Evolutionary conservation across 345 rosid genomes (phyloP).

Genomic region (Microthlaspi erraticum): DNA sequence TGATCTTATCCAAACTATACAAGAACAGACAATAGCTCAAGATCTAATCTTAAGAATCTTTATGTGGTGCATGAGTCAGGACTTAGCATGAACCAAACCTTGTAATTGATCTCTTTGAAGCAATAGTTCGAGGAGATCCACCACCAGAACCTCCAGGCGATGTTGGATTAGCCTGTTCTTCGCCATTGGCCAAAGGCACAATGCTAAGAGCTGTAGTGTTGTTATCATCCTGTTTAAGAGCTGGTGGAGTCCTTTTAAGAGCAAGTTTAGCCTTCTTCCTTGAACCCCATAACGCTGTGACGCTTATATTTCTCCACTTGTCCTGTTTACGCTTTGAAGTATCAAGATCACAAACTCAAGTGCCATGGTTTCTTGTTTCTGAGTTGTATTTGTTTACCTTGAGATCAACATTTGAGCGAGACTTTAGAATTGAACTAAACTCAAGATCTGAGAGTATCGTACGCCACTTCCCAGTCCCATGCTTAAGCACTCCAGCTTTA

Average conservation of each 20-base stretch:
- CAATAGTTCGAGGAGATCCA: conserved; percentile 47
- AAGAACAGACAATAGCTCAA: conserved; percentile 35
- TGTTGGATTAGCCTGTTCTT: conserved; percentile 59
- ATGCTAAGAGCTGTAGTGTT: conserved; percentile 46
- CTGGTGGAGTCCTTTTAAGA: conserved; percentile 57
- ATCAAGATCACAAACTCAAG: conserved; percentile 26
- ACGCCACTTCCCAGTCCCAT: conserved; percentile 98
- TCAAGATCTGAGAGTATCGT: conserved; percentile 93
- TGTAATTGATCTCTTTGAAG: conserved; percentile 63
- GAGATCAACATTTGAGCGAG: conserved; percentile 98
- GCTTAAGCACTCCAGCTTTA: conserved; percentile 91
- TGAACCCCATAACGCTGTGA: conserved; percentile 88
- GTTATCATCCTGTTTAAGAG: conserved; percentile 57
- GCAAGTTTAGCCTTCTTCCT: conserved; percentile 90
- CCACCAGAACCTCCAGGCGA: conserved; percentile 58
- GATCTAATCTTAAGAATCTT: conserved; percentile 7
- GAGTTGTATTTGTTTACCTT: conserved; percentile 54
- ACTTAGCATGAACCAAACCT: conserved; percentile 53
- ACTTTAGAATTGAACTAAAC: conserved; percentile 66
- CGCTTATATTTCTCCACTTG: conserved; percentile 99
- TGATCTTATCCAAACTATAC: conserved; percentile 76
- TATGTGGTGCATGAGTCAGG: conserved; percentile 9
- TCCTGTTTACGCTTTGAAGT: conserved; percentile 59
- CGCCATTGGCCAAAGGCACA: conserved; percentile 52
- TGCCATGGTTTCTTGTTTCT: neutral